Conservation (phyloP, 192 early-diverging fungal species). For the Backusella mclennaniae region DNA sequence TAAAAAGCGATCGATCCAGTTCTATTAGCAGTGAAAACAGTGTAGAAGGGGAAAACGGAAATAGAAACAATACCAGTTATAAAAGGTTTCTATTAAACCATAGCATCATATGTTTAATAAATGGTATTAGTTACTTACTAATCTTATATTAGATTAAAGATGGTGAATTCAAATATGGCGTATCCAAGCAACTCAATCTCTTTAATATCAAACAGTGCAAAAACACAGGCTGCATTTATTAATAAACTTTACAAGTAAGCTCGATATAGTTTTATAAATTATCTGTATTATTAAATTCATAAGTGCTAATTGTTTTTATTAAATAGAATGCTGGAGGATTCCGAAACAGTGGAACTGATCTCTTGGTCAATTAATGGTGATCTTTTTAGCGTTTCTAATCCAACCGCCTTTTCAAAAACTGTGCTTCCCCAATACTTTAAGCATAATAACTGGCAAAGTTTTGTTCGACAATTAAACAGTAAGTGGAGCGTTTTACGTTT, state of each 20-base stretch:
- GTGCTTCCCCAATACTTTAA: constrained; percentile 17
- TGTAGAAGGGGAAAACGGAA: not conserved
- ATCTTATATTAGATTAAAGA: not conserved
- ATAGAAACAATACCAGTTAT: not conserved
- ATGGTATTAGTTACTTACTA: not conserved
- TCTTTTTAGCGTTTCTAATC: constrained; percentile 11
- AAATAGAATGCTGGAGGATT: constrained; percentile 70
- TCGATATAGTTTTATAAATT: not conserved
- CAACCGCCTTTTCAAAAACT: not conserved
- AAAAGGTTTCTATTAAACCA: not conserved
- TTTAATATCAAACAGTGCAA: constrained; percentile 16
- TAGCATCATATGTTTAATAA: not conserved
- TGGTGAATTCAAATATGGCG: not conserved
- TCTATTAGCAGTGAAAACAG: not conserved
- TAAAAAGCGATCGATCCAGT: constrained; percentile 4
- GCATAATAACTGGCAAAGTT: constrained; percentile 20
- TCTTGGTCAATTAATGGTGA: constrained; percentile 1
- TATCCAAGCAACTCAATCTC: not conserved
- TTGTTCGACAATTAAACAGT: constrained; percentile 19
- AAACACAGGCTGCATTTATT: constrained; percentile 49
- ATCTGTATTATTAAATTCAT: not conserved
- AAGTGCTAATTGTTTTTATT: not conserved
- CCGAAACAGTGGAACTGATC: constrained; percentile 39
- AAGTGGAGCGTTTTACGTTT: not conserved
- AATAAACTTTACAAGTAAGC: constrained; percentile 49